A percentile compares a stretch with the other conserved stretches of the same genome.
These are phyloP conservation scores for Entomophthora muscae DNA, from an alignment of 371 early-diverging fungal genomes.

Conservation along the genomic window DNA sequence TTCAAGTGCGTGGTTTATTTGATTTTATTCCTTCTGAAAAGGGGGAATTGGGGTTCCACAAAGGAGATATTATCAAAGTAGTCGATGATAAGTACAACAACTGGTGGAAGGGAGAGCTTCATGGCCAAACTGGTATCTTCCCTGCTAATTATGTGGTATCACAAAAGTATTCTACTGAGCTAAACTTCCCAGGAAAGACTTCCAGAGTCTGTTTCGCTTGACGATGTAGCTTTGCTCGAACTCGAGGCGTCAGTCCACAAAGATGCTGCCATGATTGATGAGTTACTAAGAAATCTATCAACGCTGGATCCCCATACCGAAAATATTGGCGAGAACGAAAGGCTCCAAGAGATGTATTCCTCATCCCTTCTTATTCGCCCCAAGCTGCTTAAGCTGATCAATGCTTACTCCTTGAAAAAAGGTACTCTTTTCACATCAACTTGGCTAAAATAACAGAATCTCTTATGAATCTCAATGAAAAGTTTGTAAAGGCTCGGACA, in stretches of 20 bases:
- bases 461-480: slow-evolving; percentile 8
- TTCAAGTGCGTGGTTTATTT: slow-evolving; percentile 55
- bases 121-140: slow-evolving; percentile 61
- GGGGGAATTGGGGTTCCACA: slow-evolving; percentile 63
- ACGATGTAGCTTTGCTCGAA: slow-evolving; percentile 34
- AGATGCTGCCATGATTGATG: slow-evolving; percentile 57
- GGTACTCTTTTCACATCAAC: slow-evolving; percentile 20
- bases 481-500: neutral
- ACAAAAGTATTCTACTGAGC: neutral
- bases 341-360: slow-evolving; percentile 60
- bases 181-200: slow-evolving; percentile 22
- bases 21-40: slow-evolving; percentile 66
- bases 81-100: slow-evolving; percentile 69
- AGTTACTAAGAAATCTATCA: slow-evolving; percentile 51
- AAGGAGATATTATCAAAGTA: slow-evolving; percentile 64
- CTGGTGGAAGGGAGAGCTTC: slow-evolving; percentile 79
- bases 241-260: slow-evolving; percentile 50
- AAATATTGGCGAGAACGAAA: slow-evolving; percentile 72
- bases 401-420: slow-evolving; percentile 56
- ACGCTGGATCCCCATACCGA: slow-evolving; percentile 66
- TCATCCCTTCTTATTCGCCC: slow-evolving; percentile 52
- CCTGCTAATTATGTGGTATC: slow-evolving; percentile 73
- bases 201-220: slow-evolving; percentile 33
- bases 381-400: slow-evolving; percentile 56
- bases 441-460: neutral